Evolutionary conservation across 1,284 basidiomycete species (phyloP), one percentile per base, ranked within the genome.

Genomic region (Phellinidium pouzarii): DNA sequence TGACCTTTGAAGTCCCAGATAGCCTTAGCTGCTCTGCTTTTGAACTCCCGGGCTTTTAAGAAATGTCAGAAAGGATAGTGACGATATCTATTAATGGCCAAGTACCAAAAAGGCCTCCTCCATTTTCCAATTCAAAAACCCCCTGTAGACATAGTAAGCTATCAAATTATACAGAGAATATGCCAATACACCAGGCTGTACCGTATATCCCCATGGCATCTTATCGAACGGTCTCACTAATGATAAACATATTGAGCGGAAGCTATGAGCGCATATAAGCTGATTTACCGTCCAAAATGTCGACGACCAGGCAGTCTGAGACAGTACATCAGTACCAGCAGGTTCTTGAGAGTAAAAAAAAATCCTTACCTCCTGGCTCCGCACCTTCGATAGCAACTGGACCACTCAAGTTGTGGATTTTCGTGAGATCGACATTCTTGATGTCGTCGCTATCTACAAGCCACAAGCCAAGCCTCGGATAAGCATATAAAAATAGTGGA

Each of bases 151-250:
- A 8, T 41, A 36, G 17, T 4, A 34, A 19, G 1, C 34, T 26
- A 48, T 26, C 37, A 49, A 50, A 52, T 26, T 17, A 25, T 47
- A 51, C 52, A 44, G 11, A 59, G 48, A 45, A 36, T 49, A 14
- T 52, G 53, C 38, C 52, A 20, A 23, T 50, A 27, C 52, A 56
- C 43, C 50, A 3, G 12, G 19, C 61, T 69, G 52, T 60, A 82
- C 80, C 0, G 84, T 86, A 63, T 87, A 90, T 0, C 87, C 87
- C 87, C 87, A 91, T 0, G 84, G 84, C 80, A 85, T 83, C 62
- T 86, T 75, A 20, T 84, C 81, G 62, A 87, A 88, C 2, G 86
- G 82, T 17, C 68, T 71, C 27, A 91, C 82, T 82, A 58, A 17
- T 8, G 19, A 44, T 17, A 44, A 37, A 4, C 31, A 40, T 23